Base-by-base conservation (phyloP, 1,284 basidiomycete genomes). In the Fomitiporia mediterranea region DNA sequence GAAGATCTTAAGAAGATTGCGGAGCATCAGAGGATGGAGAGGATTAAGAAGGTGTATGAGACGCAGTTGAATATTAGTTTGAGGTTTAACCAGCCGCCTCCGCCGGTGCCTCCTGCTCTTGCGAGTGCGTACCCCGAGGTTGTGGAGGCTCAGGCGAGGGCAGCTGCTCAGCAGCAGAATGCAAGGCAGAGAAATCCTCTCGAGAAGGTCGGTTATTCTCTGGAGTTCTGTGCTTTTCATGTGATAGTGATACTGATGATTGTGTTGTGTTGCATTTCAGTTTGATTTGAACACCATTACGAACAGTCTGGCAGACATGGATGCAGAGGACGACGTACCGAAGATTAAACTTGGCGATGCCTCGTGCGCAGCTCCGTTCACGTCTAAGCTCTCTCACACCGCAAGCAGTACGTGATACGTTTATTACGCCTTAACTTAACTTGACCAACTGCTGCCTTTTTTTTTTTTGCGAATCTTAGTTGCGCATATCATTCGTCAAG, bases 311-410 rank as follows among this genome's bases (percentile, higher is more conserved):
- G 83, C 93, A 1, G 89, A 94, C 40, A 86, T 98, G 83, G 95
- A 97, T 51, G 89, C 89, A 9, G 94, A 96, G 23, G 85, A 89
- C 28, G 94, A 97, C 27, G 86, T 94, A 0, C 94, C 94, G 5
- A 92, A 95, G 74, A 98, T 98, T 72, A 98, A 98, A 72, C 84
- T 98, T 27, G 94, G 94, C 30, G 94, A 98, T 68, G 94, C 94
- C 0, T 96, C 92, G 3, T 97, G 94, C 66, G 94, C 94, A 9
- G 94, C 94, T 1, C 94, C 95, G 0, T 98, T 98, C 75, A 98
- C 94, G 0, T 96, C 93, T 7, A 98, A 98, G 70, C 72, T 98
- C 43, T 90, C 90, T 21, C 94, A 97, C 67, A 95, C 98, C 56
- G 81, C 89, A 62, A 93, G 94, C 40, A 91, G 91, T 94, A 65